These are phyloP conservation scores for Entophlyctis luteolus DNA, from an alignment of 192 early-diverging fungal genomes.

Conservation along the genomic window DNA sequence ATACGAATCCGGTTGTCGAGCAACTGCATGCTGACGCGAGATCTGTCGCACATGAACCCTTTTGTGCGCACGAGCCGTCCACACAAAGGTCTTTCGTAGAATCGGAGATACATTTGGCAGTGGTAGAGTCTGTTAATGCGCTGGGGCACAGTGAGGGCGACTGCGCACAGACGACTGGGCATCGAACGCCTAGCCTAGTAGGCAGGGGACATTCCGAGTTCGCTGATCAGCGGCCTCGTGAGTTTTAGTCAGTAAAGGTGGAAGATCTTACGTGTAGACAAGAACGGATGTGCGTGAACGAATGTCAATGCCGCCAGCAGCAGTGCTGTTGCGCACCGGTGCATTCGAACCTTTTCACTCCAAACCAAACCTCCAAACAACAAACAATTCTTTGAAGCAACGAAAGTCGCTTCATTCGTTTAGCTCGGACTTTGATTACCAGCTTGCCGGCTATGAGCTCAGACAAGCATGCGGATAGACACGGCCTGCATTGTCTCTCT, in stretches of 20 bases:
- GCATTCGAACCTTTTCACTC: no score
- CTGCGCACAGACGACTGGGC: constrained; percentile 19
- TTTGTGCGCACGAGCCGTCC: constrained; percentile 17
- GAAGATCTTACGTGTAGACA: neutral
- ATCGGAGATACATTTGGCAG: constrained; percentile 2
- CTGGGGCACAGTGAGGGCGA: constrained; percentile 10
- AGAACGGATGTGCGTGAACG: neutral
- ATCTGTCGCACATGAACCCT: neutral
- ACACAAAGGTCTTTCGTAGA: neutral
- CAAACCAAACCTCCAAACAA: no score
- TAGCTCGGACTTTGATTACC: no score
- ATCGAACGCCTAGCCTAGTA: neutral
- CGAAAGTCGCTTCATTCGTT: no score
- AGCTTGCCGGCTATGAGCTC: no score
- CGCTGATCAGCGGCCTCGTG: neutral
- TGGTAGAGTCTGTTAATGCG: neutral
- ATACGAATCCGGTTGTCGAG: constrained; percentile 16
- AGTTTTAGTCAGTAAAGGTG: neutral
- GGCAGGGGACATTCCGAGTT: constrained; percentile 14
- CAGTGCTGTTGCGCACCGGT: neutral
- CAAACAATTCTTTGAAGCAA: no score
- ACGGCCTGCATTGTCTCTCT: no score
- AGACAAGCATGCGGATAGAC: no score
- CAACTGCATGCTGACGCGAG: constrained; percentile 8
- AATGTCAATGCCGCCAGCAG: neutral